phyloP scores from a whole-genome alignment of 169 alveolate species.

The Babesia gibsoni region DNA sequence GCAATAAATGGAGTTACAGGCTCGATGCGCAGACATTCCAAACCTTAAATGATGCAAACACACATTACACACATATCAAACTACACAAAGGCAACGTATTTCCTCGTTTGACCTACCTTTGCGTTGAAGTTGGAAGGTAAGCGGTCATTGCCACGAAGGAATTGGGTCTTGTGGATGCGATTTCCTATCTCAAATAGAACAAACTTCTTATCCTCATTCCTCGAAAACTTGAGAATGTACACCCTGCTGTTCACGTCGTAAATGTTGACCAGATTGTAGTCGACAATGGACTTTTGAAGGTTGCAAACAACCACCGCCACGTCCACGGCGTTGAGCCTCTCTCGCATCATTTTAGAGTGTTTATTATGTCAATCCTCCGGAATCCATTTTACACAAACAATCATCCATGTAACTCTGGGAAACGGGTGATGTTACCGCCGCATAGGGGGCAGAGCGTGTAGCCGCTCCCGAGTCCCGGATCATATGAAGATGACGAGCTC shows the following conservation, averaged over 20 bases:
- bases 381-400: neutral
- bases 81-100: neutral
- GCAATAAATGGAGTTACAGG: no score
- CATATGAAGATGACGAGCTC: constrained; percentile 38
- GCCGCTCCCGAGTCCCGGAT: neutral
- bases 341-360: constrained; percentile 61
- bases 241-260: constrained; percentile 72
- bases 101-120: constrained; percentile 41
- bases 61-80: neutral
- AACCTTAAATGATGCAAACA: neutral
- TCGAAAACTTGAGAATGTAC: constrained; percentile 73
- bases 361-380: neutral
- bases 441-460: constrained; percentile 26
- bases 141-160: constrained; percentile 66
- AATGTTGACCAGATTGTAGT: constrained; percentile 68
- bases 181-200: constrained; percentile 71
- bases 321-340: constrained; percentile 74
- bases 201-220: constrained; percentile 68
- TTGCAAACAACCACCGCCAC: constrained; percentile 66
- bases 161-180: constrained; percentile 75
- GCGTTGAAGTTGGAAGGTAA: constrained; percentile 75
- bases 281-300: constrained; percentile 51
- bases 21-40: no score
- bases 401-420: neutral
- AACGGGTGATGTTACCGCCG: neutral